These are phyloP conservation scores for Zygoascus hellenicus DNA, from an alignment of 1,139 yeast species.

Conservation along the genomic window DNA sequence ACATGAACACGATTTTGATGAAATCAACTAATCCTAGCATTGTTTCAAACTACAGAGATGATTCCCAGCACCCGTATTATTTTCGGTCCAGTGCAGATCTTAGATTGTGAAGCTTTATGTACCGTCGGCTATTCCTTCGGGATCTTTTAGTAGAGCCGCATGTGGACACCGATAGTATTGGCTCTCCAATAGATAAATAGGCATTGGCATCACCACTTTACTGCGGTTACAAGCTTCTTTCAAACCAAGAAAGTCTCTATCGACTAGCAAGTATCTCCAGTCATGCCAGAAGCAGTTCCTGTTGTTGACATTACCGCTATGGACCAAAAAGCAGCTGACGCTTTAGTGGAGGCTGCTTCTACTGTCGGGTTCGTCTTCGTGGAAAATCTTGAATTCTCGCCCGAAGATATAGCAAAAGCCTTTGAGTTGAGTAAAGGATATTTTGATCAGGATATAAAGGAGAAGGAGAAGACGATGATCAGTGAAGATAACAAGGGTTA, in stretches of 20 bases:
- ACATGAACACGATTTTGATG: too few relatives aligned
- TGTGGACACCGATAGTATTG: too few relatives aligned
- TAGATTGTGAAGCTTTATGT: too few relatives aligned
- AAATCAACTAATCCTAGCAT: too few relatives aligned
- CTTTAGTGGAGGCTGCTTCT: constrained; percentile 57
- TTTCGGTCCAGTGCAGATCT: too few relatives aligned
- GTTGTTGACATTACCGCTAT: constrained; percentile 48
- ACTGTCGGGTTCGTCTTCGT: constrained; percentile 66
- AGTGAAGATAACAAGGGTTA: constrained; percentile 57
- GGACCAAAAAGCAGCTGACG: constrained; percentile 42
- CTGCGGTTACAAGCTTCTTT: not conserved
- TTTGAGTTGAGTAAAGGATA: constrained; percentile 52
- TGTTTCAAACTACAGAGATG: too few relatives aligned
- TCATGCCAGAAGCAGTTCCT: constrained; percentile 15
- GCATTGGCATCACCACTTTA: not conserved
- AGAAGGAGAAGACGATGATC: constrained; percentile 46
- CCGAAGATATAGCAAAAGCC: constrained; percentile 49
- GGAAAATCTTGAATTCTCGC: constrained; percentile 64
- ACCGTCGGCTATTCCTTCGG: too few relatives aligned
- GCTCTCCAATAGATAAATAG: too few relatives aligned
- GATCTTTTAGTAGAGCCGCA: too few relatives aligned
- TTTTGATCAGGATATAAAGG: constrained; percentile 47
- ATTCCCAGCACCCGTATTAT: too few relatives aligned
- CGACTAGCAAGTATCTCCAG: not conserved
- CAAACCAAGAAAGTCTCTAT: not conserved